Percentiles rank a stretch among this genome's conserved stretches.
These are phyloP conservation scores for Ambrosiella xylebori DNA, from an alignment of 2,329 filamentous ascomycete species.

Conservation along the genomic window DNA sequence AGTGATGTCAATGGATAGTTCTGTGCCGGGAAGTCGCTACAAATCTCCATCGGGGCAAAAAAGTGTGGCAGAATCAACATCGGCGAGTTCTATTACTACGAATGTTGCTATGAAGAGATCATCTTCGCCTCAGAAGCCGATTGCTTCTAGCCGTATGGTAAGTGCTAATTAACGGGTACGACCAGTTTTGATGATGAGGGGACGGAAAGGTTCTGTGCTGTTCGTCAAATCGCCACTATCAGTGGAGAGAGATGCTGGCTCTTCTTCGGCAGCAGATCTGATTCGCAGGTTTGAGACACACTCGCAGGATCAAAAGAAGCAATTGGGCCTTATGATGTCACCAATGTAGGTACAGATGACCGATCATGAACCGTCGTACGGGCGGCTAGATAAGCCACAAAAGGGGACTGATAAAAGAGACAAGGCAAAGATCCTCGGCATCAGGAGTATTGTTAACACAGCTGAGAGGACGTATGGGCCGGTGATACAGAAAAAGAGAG, in stretches of 20 bases:
- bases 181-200: neutral
- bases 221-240: neutral
- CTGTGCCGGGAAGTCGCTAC: conserved; percentile 2
- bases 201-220: neutral
- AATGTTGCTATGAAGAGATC: conserved; percentile 31
- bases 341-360: conserved; percentile 28
- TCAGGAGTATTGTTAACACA: neutral
- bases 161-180: neutral
- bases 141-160: neutral
- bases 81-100: conserved; percentile 26
- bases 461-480: neutral
- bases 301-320: neutral
- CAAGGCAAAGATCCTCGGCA: neutral
- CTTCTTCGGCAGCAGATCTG: neutral
- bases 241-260: neutral
- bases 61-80: neutral
- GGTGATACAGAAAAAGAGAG: neutral
- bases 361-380: neutral
- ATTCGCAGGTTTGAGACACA: neutral
- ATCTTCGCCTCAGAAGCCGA: neutral
- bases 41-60: conserved; percentile 3
- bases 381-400: conserved; percentile 1
- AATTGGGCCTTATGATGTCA: conserved; percentile 38
- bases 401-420: neutral
- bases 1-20: neutral